A percentile compares a stretch with the other conserved stretches of the same genome.
Evolutionary conservation across 495 filamentous ascomycete species (phyloP).

Genomic region (Letharia columbiana): DNA sequence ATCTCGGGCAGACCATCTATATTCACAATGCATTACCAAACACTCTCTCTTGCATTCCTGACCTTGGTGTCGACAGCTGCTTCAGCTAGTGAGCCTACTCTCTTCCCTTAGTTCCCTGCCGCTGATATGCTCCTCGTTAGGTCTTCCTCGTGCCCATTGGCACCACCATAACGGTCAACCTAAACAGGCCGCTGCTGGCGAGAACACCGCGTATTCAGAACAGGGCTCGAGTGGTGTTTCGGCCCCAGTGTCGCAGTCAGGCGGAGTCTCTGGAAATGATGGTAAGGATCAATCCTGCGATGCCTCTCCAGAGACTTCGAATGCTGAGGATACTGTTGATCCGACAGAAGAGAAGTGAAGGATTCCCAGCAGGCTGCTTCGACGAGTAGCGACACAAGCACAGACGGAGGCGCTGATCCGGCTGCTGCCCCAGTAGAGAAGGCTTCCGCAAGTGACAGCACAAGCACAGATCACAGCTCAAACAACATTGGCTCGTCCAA

Average conservation of each 20-base stretch:
- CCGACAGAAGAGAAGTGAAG: not conserved
- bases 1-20: not conserved
- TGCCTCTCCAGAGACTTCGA: not conserved
- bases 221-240: not conserved
- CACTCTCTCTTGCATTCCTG: not conserved
- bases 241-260: not conserved
- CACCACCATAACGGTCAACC: not conserved
- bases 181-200: not conserved
- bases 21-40: not conserved
- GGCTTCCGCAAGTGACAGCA: not conserved
- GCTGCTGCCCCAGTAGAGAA: not conserved
- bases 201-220: not conserved
- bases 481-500: not conserved
- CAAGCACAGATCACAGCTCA: not conserved
- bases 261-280: not conserved
- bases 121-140: not conserved
- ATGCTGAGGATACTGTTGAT: not conserved
- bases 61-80: not conserved
- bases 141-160: not conserved
- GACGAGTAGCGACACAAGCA: not conserved
- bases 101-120: not conserved
- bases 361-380: not conserved
- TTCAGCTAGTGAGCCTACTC: not conserved
- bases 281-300: not conserved
- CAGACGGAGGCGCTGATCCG: not conserved